phyloP scores from a whole-genome alignment of 2,329 filamentous ascomycete species.

The Sporothrix variecibatus region DNA sequence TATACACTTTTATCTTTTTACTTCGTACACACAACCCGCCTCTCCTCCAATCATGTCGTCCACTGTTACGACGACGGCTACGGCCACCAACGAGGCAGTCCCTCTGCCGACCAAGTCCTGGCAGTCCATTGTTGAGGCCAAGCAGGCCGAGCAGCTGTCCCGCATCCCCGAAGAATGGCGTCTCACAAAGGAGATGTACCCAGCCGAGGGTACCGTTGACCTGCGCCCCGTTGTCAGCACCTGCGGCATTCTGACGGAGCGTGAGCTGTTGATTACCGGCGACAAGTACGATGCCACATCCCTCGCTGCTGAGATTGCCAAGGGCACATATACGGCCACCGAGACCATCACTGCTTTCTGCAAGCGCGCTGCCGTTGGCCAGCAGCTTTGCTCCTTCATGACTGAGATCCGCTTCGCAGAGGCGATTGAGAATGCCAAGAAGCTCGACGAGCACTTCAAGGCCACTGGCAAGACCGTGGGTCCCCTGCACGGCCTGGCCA shows the following conservation, averaged over 20 bases:
- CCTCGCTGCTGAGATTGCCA: slow-evolving; percentile 22
- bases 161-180: slow-evolving; percentile 29
- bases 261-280: slow-evolving; percentile 29
- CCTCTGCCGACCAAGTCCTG: slow-evolving; percentile 21
- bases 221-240: slow-evolving; percentile 23
- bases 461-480: slow-evolving; percentile 39
- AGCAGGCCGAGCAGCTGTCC: slow-evolving; percentile 29
- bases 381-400: slow-evolving; percentile 36
- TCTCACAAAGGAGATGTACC: slow-evolving; percentile 20
- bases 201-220: slow-evolving; percentile 24
- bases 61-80: slow-evolving; percentile 13
- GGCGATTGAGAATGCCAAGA: slow-evolving; percentile 38
- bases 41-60: slow-evolving; percentile 20
- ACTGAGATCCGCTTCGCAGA: slow-evolving; percentile 45
- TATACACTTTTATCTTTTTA: neutral
- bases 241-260: slow-evolving; percentile 26
- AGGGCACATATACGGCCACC: slow-evolving; percentile 24
- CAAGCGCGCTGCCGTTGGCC: slow-evolving; percentile 28
- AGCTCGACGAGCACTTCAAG: slow-evolving; percentile 39
- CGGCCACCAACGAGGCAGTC: neutral
- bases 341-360: slow-evolving; percentile 28
- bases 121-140: slow-evolving; percentile 20
- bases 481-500: slow-evolving; percentile 48
- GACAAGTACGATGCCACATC: slow-evolving; percentile 24
- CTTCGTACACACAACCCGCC: neutral